A percentile compares a stretch with the other conserved stretches of the same genome.
These are phyloP conservation scores for Sporothrix brunneoviolacea DNA, from an alignment of 2,329 filamentous ascomycete species.

Conservation along the genomic window DNA sequence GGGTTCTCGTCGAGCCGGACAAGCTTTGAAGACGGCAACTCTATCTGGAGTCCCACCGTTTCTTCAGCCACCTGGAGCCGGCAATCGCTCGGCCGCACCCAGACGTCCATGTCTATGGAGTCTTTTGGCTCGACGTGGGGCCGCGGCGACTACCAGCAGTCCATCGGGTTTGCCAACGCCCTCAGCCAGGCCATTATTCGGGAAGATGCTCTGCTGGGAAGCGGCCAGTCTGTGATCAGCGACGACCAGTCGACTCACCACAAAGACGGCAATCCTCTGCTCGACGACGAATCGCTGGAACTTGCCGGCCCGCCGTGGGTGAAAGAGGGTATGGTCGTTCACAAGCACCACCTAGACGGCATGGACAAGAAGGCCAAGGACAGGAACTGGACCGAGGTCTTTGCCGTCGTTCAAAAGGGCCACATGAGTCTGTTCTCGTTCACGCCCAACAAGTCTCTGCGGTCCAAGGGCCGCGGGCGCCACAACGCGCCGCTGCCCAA, in stretches of 20 bases:
- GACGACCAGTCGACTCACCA: conserved; percentile 25
- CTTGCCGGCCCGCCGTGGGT: conserved; percentile 94
- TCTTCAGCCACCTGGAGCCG: conserved; percentile 96
- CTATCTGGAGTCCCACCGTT: conserved; percentile 76
- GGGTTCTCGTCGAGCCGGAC: conserved; percentile 87
- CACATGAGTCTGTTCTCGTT: conserved; percentile 94
- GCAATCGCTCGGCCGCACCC: conserved; percentile 82
- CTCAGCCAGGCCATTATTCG: conserved; percentile 94
- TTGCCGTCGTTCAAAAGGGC: conserved; percentile 92
- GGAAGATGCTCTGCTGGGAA: conserved; percentile 56
- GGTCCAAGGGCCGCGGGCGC: conserved; percentile 56
- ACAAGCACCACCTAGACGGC: conserved; percentile 92
- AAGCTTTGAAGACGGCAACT: conserved; percentile 85
- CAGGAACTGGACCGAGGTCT: conserved; percentile 88
- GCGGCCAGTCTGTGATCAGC: conserved; percentile 38
- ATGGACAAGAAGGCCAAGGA: conserved; percentile 90
- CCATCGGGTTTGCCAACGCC: conserved; percentile 94
- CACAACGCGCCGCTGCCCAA: conserved; percentile 42
- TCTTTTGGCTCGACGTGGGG: conserved; percentile 65
- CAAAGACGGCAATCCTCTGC: conserved; percentile 51
- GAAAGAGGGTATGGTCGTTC: conserved; percentile 91
- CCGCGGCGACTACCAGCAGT: conserved; percentile 82
- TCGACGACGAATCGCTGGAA: conserved; percentile 90
- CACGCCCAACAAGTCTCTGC: conserved; percentile 67
- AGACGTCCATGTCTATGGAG: conserved; percentile 87